A percentile compares a stretch with the other conserved stretches of the same genome.
These are phyloP conservation scores for Dendrocalamus sinicus DNA, from an alignment of 176 grass and related monocot species.

Conservation along the genomic window DNA sequence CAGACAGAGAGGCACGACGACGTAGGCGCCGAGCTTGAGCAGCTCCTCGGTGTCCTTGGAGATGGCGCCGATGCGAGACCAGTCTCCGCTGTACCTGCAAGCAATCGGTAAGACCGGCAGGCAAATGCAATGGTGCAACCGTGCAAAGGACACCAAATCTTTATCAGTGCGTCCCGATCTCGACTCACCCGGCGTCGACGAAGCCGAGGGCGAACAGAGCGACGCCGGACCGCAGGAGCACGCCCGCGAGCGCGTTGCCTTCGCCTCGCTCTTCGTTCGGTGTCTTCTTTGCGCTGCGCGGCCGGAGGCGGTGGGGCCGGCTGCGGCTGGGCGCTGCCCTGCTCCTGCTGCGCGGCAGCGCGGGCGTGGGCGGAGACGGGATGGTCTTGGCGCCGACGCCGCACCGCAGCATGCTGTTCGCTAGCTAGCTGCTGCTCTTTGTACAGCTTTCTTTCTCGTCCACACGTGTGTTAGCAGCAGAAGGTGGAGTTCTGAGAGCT, in stretches of 20 bases:
- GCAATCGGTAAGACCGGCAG: not conserved
- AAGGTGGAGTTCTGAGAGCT: not conserved
- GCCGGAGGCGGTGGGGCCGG: not conserved
- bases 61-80: slow-evolving; percentile 82
- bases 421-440: too few relatives aligned
- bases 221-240: slow-evolving; percentile 54
- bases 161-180: not conserved
- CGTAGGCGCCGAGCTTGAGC: slow-evolving; percentile 68
- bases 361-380: not conserved
- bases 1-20: slow-evolving; percentile 67
- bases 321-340: not conserved
- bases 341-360: not conserved
- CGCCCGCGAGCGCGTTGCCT: not conserved
- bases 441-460: too few relatives aligned
- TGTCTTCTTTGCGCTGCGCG: slow-evolving; percentile 27
- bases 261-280: not conserved
- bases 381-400: slow-evolving; percentile 3
- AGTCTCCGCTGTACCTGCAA: slow-evolving; percentile 89
- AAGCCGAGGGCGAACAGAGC: slow-evolving; percentile 80
- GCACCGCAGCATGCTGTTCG: slow-evolving; percentile 35
- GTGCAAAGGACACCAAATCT: not conserved
- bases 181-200: slow-evolving; percentile 82
- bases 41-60: slow-evolving; percentile 78
- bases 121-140: not conserved
- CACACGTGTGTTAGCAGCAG: slow-evolving; percentile 37